These are phyloP conservation scores for Sarocladium kiliense DNA, from an alignment of 2,329 filamentous ascomycete genomes.

Conservation along the genomic window DNA sequence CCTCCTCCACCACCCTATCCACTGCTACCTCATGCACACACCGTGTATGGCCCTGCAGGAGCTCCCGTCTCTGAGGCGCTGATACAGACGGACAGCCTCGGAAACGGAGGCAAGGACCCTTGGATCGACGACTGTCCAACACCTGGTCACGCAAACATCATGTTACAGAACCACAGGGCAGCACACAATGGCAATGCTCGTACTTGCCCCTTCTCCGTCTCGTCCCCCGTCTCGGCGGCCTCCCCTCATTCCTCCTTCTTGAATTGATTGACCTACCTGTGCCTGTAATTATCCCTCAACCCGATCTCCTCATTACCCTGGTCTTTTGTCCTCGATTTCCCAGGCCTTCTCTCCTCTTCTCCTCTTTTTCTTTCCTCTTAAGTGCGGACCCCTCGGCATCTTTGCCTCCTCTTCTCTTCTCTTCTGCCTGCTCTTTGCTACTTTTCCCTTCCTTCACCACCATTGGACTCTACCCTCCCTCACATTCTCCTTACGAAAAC, in stretches of 20 bases:
- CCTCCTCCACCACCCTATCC: background rate
- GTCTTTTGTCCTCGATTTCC: background rate
- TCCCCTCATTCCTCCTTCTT: background rate
- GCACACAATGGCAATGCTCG: background rate
- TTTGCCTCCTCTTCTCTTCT: background rate
- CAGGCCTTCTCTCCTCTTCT: background rate
- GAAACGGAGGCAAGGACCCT: background rate
- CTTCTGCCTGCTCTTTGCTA: background rate
- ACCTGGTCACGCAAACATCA: background rate
- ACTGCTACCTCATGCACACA: background rate
- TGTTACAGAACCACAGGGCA: background rate
- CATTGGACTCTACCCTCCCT: background rate
- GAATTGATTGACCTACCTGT: too few species aligned
- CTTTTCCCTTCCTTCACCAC: background rate
- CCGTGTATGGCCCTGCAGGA: background rate
- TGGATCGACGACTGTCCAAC: too few species aligned
- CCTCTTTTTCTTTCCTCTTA: background rate
- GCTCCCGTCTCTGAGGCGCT: background rate
- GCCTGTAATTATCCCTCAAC: slow-evolving; percentile 1
- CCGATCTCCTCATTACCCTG: background rate
- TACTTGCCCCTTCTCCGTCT: background rate
- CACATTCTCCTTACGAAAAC: background rate
- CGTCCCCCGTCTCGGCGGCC: background rate
- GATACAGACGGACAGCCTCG: background rate
- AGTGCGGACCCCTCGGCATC: background rate